Base-by-base conservation (phyloP, 495 filamentous ascomycete species). In the Aspergillus egyptiacus region DNA sequence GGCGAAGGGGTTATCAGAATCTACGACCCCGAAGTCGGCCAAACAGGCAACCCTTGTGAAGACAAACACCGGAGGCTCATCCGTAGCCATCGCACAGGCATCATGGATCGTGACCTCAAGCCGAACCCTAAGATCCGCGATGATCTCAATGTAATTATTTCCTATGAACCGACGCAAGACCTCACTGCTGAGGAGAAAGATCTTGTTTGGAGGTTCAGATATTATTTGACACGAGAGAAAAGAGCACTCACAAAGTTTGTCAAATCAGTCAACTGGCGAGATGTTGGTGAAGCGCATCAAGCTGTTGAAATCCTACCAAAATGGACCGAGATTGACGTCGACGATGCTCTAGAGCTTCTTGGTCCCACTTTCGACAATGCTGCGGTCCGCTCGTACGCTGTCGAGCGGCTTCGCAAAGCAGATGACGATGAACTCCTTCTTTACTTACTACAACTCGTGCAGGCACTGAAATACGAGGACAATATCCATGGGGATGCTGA, bases 241-340 rank as follows among this genome's bases (percentile, higher is more conserved):
- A 78, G 87, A 51, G 93, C 91, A 2, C 72, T 97, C 31, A 96
- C 93, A 18, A 99, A 99, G 58, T 95, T 99, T 54, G 88, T 96
- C 57, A 97, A 97, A 65, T 94, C 89, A 1, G 91, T 96, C 28
- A 85, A 89, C 45, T 99, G 93, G 93, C 80, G 80, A 14, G 91
- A 97, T 63, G 73, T 73, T n/a, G 79, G 81, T 35, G 93, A 99
- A 71, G 76, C 85, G 19, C 84, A 84, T 38, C 89, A 96, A 67
- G 91, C 91, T 6, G 86, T 91, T 7, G 87, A 90, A 46, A 80
- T 99, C 5, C 75, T 99, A 10, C 79, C 87, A 0, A 91, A 89
- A 63, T 99, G 93, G 93, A 94, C 89, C 0, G 91, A 96, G 41
- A 93, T 97, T 48, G 94, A 97, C 57, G 87, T 97, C 14, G 94